Evolutionary conservation across 805 yeast species (phyloP).

Genomic region (Myxozyma melibiosi): DNA sequence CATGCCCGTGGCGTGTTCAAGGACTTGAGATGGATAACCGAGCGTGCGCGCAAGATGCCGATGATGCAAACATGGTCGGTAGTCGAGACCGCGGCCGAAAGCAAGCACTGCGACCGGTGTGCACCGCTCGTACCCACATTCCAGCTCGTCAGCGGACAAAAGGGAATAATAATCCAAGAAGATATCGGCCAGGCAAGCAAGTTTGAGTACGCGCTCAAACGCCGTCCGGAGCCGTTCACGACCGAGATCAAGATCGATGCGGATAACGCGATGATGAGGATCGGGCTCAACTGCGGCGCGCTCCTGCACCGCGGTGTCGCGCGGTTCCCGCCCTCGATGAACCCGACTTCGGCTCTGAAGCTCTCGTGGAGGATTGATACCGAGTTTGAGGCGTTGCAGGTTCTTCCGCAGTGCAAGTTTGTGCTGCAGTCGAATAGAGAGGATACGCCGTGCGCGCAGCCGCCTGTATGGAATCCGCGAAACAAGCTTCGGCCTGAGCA

Average conservation of each 20-base stretch:
- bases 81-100: not conserved
- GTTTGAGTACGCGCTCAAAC: constrained; percentile 12
- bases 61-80: not conserved
- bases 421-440: constrained; percentile 4
- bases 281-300: constrained; percentile 12
- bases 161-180: constrained; percentile 8
- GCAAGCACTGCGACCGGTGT: constrained; percentile 3
- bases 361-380: constrained; percentile 8
- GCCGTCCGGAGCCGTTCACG: constrained; percentile 12
- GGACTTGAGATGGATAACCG: constrained; percentile 17
- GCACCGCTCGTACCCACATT: constrained; percentile 9
- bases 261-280: constrained; percentile 8
- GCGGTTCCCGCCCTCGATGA: not conserved
- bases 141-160: not conserved
- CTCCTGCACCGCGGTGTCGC: constrained; percentile 11
- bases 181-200: constrained; percentile 14
- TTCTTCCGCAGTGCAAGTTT: not conserved
- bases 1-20: constrained; percentile 11
- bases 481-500: constrained; percentile 19
- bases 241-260: constrained; percentile 4
- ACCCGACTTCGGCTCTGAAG: not conserved
- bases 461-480: constrained; percentile 7
- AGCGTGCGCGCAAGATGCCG: constrained; percentile 10
- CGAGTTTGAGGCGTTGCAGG: constrained; percentile 6
- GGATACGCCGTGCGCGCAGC: constrained; percentile 8